These are phyloP conservation scores for Rhodotorula sp. DNA, from an alignment of 1,284 basidiomycete species.

Conservation along the genomic window DNA sequence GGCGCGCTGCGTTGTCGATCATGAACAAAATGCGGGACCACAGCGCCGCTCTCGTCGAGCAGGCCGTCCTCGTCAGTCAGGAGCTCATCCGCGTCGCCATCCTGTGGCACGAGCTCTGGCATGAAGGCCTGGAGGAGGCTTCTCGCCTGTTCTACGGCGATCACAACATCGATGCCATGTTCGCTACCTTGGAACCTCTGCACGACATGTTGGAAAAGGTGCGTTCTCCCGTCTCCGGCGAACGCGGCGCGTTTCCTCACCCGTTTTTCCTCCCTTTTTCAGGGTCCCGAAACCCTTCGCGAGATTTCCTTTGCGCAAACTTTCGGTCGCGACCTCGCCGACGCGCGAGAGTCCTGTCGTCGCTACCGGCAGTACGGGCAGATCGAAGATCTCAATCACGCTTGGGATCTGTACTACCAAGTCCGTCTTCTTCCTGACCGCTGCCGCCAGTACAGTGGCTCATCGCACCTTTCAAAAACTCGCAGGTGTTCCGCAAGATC, in stretches of 20 bases:
- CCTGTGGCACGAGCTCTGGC: conserved; percentile 99
- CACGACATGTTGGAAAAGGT: conserved; percentile 91
- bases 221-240: conserved; percentile 45
- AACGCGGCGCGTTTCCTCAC: too few species aligned
- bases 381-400: conserved; percentile 86
- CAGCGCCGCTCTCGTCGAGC: conserved; percentile 81
- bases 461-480: background rate
- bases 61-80: conserved; percentile 86
- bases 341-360: conserved; percentile 89
- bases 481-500: conserved; percentile 92
- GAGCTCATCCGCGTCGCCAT: conserved; percentile 98
- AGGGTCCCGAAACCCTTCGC: conserved; percentile 90
- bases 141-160: conserved; percentile 97
- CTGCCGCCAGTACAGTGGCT: too few species aligned
- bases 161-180: conserved; percentile 99
- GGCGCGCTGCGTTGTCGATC: conserved; percentile 79
- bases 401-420: conserved; percentile 99
- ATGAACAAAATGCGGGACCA: conserved; percentile 95
- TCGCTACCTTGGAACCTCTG: conserved; percentile 85
- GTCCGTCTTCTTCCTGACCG: conserved; percentile 50
- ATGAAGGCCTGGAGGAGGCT: conserved; percentile 97
- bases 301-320: conserved; percentile 95
- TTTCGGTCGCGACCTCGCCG: conserved; percentile 87
- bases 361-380: conserved; percentile 86
- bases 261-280: conserved; percentile 7